Percentiles rank a stretch among this genome's conserved stretches.
Conservation (phyloP, 768 basidiomycete genomes). For the Lentinula sp. region DNA sequence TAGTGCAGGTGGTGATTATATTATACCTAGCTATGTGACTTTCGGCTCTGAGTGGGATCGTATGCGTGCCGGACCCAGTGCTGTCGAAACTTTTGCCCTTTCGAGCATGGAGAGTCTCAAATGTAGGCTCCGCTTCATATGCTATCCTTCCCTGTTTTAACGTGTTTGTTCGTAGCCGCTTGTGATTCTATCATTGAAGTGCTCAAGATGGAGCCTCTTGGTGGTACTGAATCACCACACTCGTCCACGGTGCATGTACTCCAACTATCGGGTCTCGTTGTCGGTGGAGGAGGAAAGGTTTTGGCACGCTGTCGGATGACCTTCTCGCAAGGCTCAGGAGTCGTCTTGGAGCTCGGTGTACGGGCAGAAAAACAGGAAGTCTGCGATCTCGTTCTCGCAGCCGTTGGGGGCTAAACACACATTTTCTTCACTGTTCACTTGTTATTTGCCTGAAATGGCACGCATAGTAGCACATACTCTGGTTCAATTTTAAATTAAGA, state of each 20-base stretch:
- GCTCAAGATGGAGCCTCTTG: conserved; percentile 94
- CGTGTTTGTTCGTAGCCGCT: conserved; percentile 54
- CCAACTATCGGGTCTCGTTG: conserved; percentile 85
- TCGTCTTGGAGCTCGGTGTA: conserved; percentile 87
- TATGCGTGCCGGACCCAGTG: conserved; percentile 65
- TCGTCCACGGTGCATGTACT: conserved; percentile 90
- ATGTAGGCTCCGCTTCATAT: conserved; percentile 45
- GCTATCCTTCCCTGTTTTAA: neutral
- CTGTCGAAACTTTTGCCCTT: conserved; percentile 91
- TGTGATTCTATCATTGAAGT: conserved; percentile 96
- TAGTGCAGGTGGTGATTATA: conserved; percentile 88
- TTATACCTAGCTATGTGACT: conserved; percentile 89
- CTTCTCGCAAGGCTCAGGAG: conserved; percentile 81
- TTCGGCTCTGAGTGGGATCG: conserved; percentile 97
- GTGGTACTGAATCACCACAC: conserved; percentile 79
- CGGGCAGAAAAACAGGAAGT: conserved; percentile 88
- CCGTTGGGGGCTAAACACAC: conserved; percentile 61
- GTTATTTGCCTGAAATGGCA: neutral
- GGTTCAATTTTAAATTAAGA: too few species aligned
- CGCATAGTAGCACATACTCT: neutral
- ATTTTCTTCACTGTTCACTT: neutral
- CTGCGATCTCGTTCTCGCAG: conserved; percentile 82
- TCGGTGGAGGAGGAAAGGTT: conserved; percentile 94
- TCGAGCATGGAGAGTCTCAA: conserved; percentile 91
- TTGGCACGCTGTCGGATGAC: conserved; percentile 95